Base-by-base conservation (phyloP, 208 protist genomes). In the Trichomonas tenax region DNA sequence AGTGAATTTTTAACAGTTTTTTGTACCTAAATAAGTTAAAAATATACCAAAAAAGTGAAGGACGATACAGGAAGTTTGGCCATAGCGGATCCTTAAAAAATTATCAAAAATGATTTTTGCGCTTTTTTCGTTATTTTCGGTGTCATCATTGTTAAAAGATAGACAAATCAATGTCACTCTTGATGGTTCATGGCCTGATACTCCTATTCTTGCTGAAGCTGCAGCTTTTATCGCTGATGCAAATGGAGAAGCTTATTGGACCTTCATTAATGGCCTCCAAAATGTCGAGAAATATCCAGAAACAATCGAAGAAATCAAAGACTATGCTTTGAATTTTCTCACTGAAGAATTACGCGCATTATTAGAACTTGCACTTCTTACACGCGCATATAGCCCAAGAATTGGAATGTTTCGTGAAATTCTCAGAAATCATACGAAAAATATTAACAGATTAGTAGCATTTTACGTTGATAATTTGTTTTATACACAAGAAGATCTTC, bases 211-310 rank as follows among this genome's bases (percentile, higher is more conserved):
- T 8, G 36, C 82, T n/a, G 82, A 90, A 90, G 82, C 82, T 14
- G 36, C 41, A 34, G 82, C 41, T 48, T 90, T 90, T 36, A 90
- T 90, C 9, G 82, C 82, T 44, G 82, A 90, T 48, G 82, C n/a
- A 48, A 90, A 90, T 31, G 41, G 82, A 48, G 82, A 90, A 90
- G 82, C 82, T 11, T 90, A 90, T 90, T 90, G 82, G 82, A 90
- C 82, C 11, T 90, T 90, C 41, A 17, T 90, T 90, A 26, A 36
- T 15, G 82, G 82, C 10, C 41, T 90, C 15, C 36, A 90, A 31
- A 82, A 82, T n/a, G 81, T 41, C 15, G 82, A 90, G 31, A 48
- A 45, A 23, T 36, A 36, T 41, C 82, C 82, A 48, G 3, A 90
- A 48, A 48, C 82, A 21, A 48, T 48, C 17, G 82, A 90, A 23